phyloP scores from a whole-genome alignment of 2,329 filamentous ascomycete species.

The Tolypocladium pustulatum region DNA sequence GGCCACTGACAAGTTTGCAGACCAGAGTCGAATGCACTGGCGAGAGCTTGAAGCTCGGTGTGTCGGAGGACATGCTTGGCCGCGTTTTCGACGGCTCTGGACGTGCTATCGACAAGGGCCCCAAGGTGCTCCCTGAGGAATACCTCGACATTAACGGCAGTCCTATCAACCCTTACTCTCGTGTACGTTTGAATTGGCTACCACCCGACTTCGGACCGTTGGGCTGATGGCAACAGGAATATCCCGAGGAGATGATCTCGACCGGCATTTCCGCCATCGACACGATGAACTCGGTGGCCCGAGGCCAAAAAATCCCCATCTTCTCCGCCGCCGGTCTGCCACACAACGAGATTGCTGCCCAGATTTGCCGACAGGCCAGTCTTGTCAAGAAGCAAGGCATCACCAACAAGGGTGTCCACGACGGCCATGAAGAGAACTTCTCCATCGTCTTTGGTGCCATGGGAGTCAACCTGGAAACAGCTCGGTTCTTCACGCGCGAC shows the following conservation, averaged over 20 bases:
- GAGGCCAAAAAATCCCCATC: constrained; percentile 98
- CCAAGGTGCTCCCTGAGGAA: constrained; percentile 94
- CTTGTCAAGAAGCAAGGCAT: constrained; percentile 69
- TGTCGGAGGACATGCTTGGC: constrained; percentile 98
- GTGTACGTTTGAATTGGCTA: constrained; percentile 43
- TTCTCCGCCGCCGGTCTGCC: constrained; percentile 97
- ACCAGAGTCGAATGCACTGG: constrained; percentile 97
- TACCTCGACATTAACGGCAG: constrained; percentile 98
- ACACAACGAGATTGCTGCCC: constrained; percentile 98
- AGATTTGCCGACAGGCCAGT: constrained; percentile 95
- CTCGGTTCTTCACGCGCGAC: constrained; percentile 94
- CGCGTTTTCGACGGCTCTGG: constrained; percentile 98
- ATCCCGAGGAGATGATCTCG: constrained; percentile 99
- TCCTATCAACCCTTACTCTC: constrained; percentile 95
- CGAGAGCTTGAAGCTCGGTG: constrained; percentile 94
- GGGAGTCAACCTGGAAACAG: constrained; percentile 99
- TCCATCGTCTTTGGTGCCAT: constrained; percentile 99
- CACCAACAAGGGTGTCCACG: constrained; percentile 89
- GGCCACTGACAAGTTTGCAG: constrained; percentile 34
- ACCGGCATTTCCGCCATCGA: constrained; percentile 99
- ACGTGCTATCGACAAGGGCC: constrained; percentile 96
- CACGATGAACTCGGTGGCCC: constrained; percentile 95
- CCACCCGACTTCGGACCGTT: background rate
- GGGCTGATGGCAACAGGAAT: constrained; percentile 51
- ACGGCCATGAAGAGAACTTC: constrained; percentile 98